These are phyloP conservation scores for Euphorbia peplus DNA, from an alignment of 345 rosid species.

Conservation along the genomic window DNA sequence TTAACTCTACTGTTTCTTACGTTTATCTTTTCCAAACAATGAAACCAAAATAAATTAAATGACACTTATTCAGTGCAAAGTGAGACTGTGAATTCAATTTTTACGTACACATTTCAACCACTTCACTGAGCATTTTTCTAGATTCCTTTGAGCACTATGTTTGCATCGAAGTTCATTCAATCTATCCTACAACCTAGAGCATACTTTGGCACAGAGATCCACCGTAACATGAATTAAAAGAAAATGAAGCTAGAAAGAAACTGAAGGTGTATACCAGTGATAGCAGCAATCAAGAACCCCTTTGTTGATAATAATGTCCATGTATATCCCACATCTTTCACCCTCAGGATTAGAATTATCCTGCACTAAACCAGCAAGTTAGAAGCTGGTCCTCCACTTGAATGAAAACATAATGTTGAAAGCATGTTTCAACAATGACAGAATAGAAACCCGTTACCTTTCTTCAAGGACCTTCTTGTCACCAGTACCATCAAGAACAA, in stretches of 20 bases:
- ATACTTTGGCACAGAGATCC: too few species aligned
- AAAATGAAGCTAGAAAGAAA: conserved; percentile 9
- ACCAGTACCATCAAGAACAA: too few species aligned
- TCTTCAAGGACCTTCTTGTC: too few species aligned
- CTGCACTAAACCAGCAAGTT: too few species aligned
- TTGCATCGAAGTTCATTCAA: neutral
- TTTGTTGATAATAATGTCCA: conserved; percentile 89
- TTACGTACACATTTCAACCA: neutral
- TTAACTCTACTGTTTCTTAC: too few species aligned
- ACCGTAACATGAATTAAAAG: neutral
- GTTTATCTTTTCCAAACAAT: too few species aligned
- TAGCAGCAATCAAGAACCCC: conserved; percentile 97
- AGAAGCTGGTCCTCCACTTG: too few species aligned
- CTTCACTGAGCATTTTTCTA: neutral
- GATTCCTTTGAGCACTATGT: neutral
- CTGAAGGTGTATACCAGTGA: conserved; percentile 58
- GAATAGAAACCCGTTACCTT: too few species aligned
- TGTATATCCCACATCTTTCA: conserved; percentile 95
- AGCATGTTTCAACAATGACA: too few species aligned
- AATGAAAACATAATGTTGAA: too few species aligned
- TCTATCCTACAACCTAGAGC: neutral
- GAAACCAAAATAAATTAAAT: neutral
- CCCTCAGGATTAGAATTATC: conserved; percentile 56
- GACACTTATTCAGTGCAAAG: neutral
- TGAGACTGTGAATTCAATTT: neutral